phyloP scores from a whole-genome alignment of 139 green algal genomes.

The Diplosphaera chodatii region DNA sequence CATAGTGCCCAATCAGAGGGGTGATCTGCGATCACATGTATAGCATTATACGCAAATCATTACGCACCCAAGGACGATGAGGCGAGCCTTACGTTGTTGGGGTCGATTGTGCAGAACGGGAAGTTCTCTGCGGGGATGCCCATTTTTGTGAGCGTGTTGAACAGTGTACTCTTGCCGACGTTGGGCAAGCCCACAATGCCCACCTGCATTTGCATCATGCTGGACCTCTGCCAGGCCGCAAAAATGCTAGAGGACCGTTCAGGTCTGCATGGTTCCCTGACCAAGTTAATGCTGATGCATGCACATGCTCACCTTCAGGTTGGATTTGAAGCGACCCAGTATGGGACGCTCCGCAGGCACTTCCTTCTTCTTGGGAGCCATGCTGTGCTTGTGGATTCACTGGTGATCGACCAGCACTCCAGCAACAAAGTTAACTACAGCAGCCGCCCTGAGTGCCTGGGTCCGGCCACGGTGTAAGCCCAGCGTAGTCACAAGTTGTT shows the following conservation, averaged over 20 bases:
- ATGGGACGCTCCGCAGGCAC: constrained; percentile 76
- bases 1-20: too few relatives aligned
- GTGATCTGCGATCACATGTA: too few relatives aligned
- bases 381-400: constrained; percentile 20
- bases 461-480: too few relatives aligned
- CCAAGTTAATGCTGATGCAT: neutral
- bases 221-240: neutral
- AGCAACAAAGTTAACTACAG: too few relatives aligned
- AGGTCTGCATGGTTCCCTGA: too few relatives aligned
- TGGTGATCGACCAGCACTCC: too few relatives aligned
- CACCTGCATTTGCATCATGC: constrained; percentile 37
- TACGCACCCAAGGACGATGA: too few relatives aligned
- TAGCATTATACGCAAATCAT: neutral
- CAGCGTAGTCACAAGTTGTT: too few relatives aligned
- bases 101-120: constrained; percentile 96
- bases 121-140: constrained; percentile 90
- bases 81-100: constrained; percentile 58
- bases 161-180: constrained; percentile 91
- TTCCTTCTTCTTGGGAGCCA: constrained; percentile 84
- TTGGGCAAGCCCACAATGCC: constrained; percentile 95
- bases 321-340: constrained; percentile 85
- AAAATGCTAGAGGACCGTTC: neutral
- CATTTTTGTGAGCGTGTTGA: constrained; percentile 87
- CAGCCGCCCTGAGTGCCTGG: too few relatives aligned
- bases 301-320: constrained; percentile 69